Base-by-base conservation (phyloP, 352 stramenopile species). In the Globisporangium recalcitrans region DNA sequence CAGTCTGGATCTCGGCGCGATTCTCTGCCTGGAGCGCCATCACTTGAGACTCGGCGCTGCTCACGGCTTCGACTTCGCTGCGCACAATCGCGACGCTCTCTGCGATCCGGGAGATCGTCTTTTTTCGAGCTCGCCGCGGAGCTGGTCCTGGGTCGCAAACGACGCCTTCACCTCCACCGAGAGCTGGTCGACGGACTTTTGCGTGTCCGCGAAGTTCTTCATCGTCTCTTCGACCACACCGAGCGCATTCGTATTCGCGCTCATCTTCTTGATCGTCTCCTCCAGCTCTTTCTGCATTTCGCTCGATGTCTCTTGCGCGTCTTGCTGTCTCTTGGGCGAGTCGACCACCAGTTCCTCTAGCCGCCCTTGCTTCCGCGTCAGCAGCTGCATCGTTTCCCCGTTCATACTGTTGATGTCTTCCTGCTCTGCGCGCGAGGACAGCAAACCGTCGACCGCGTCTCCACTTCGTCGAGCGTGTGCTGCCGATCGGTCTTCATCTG, bases 381-480 rank as follows among this genome's bases (percentile, higher is more conserved):
- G 52, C 4, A 71, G 31, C 63, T 89, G 76, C 46, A 88, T 72
- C 44, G 78, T 80, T 60, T 94, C 85, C 3, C 80, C 81, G 46
- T 83, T 80, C 22, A 72, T 75, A 27, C 81, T 91, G 68, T 94
- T 94, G 62, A 94, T 83, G 31, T 94, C 83, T 52, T 94, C 85
- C 42, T 94, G 85, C n/a, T 90, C 80, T 0, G 80, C 68, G 0
- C 80, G 70, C 8, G 75, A 85, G 0, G 72, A 68, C 1, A 92
- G 67, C 52, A 90, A 48, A 27, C 89, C 78, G 24, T 90, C 80
- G 3, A 77, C 4, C 79, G 69, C 3, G 67, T 66, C 13, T 88
- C 82, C 13, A 89, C 71, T 26, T 91, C 82, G 14, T 87, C 71
- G 0, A 91, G 65, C 58, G 87, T 75, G 0, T 63, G 73, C 34